Base-by-base conservation (phyloP, 805 yeast genomes). In the Kurtzmaniella cleridarum region DNA sequence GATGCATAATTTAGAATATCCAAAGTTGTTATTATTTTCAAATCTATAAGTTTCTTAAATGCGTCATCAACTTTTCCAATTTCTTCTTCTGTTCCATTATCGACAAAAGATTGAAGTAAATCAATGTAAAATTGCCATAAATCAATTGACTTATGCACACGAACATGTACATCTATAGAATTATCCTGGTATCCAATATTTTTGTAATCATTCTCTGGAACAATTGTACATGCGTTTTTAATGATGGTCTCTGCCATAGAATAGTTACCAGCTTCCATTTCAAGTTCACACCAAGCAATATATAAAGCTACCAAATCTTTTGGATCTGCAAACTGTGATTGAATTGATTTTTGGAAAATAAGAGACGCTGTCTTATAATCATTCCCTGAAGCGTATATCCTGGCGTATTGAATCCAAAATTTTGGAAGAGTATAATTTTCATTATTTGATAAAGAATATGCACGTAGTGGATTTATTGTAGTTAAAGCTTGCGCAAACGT, bases 121-220 rank as follows among this genome's bases (percentile, higher is more conserved):
- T 86, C 95, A 20, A 87, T 54, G 51, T 84, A 86, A 45, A 76
- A 74, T 3, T 76, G 61, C 96, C 96, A 90, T 5, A 89, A 59
- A 37, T 75, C 75, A 31, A 66, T 59, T 4, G 85, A 78, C 47
- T 78, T 79, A 55, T 75, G 80, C 8, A 83, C 48, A 24, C 86
- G 58, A 20, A 73, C 57, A 45, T 82, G 89, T 0, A 84, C 76
- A 11, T 81, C 64, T 2, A 69, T 40, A 0, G 61, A 47, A 14
- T 57, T 51, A 50, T 79, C 80, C 28, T 60, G 55, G 42, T 59
- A 72, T 33, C 36, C 38, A 3, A 53, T 39, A 2, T 35, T 39
- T 3, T 43, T 36, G 5, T 18, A 15, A 11, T 16, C 33, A 30
- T 18, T 30, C 12, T 42, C 38, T 4, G 41, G 39, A 20, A 51